phyloP scores from a whole-genome alignment of 305 asterid genomes.

The Solanum hybrid region DNA sequence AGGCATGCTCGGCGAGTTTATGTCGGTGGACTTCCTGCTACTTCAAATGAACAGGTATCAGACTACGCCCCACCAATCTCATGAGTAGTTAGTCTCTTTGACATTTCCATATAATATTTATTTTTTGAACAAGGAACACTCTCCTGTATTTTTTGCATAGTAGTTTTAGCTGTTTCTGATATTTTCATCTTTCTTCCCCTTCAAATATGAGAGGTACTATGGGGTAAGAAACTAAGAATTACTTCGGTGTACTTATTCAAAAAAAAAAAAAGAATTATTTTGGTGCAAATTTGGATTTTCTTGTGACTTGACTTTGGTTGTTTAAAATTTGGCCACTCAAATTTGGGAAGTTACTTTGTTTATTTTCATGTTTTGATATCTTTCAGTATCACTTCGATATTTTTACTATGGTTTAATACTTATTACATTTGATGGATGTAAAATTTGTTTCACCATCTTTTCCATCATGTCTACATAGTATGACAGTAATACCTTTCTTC shows the following conservation, averaged over 20 bases:
- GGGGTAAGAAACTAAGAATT: not conserved
- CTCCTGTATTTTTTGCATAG: not conserved
- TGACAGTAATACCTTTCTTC: not conserved
- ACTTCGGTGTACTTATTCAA: not conserved
- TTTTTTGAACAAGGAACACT: not conserved
- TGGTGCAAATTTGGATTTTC: not conserved
- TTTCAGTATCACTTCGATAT: not conserved
- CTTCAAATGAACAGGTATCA: slow-evolving; percentile 93
- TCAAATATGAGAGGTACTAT: not conserved
- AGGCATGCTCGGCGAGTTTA: slow-evolving; percentile 96
- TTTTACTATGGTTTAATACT: not conserved
- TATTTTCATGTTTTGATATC: not conserved
- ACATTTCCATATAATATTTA: not conserved
- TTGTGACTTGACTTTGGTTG: not conserved
- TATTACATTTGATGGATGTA: not conserved
- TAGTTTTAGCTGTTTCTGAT: not conserved
- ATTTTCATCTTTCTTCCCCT: not conserved
- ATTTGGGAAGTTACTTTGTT: not conserved
- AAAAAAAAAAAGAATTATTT: not conserved
- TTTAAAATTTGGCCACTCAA: not conserved
- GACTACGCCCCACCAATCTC: not conserved
- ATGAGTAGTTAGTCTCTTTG: not conserved
- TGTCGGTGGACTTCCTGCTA: slow-evolving; percentile 94
- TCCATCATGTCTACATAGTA: not conserved
- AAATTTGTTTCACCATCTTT: not conserved